phyloP scores from a whole-genome alignment of 768 basidiomycete species.

The Lactifluus hygrophoroides region DNA sequence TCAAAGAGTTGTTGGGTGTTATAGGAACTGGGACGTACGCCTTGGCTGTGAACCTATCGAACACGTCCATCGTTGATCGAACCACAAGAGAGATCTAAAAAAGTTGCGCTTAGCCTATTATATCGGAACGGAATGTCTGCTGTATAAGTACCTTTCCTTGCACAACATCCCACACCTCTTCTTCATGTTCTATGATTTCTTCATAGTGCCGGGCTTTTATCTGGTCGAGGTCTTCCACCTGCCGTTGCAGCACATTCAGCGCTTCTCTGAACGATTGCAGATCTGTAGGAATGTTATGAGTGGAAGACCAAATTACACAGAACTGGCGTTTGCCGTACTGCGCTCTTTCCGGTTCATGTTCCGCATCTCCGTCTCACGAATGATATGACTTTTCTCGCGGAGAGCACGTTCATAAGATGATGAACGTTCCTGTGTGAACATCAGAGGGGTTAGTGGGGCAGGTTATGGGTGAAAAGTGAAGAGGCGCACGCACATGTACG shows the following conservation, averaged over 20 bases:
- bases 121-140: neutral
- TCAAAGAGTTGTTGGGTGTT: neutral
- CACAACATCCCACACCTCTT: conserved; percentile 91
- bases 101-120: neutral
- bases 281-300: conserved; percentile 39
- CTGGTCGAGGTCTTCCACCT: conserved; percentile 87
- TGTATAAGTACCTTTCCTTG: conserved; percentile 60
- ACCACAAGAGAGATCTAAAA: conserved; percentile 68
- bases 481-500: conserved; percentile 46
- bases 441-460: neutral
- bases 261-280: conserved; percentile 84
- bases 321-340: conserved; percentile 42
- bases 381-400: conserved; percentile 74
- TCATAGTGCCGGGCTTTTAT: conserved; percentile 80
- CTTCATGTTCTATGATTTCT: conserved; percentile 86
- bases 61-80: conserved; percentile 86
- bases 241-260: conserved; percentile 67
- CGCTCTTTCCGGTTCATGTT: conserved; percentile 81
- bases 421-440: conserved; percentile 66
- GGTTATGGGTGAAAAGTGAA: conserved; percentile 1
- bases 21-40: conserved; percentile 45
- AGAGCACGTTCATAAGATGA: conserved; percentile 74
- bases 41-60: conserved; percentile 80
- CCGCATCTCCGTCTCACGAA: conserved; percentile 75
- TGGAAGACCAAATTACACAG: neutral